phyloP scores from a whole-genome alignment of 148 eudicot genomes.

The Suaeda aralocaspica region DNA sequence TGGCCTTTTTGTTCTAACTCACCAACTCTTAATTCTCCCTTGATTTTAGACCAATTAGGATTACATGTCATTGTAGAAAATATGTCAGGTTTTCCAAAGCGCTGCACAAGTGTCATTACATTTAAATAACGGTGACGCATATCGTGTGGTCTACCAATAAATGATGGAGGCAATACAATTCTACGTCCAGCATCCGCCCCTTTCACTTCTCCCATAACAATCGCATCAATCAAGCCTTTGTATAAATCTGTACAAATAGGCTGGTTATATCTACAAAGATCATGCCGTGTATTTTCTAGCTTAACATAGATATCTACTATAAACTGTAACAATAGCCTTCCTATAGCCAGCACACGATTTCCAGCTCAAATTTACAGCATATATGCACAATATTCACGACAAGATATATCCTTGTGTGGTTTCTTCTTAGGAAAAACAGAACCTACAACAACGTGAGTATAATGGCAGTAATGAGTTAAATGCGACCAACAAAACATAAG shows the following conservation, averaged over 20 bases:
- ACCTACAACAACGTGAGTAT: too few species aligned
- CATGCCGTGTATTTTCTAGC: background rate
- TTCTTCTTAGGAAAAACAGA: background rate
- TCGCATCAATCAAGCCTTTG: background rate
- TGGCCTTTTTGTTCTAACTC: background rate
- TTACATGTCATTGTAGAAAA: slow-evolving; percentile 20
- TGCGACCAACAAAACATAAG: too few species aligned
- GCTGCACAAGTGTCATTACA: slow-evolving; percentile 8
- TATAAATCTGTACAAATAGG: background rate
- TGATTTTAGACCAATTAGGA: slow-evolving; percentile 5
- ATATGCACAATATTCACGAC: background rate
- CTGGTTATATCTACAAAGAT: background rate
- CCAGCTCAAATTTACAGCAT: background rate
- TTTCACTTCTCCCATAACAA: background rate
- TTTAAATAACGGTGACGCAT: background rate
- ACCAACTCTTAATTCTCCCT: background rate
- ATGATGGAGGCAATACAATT: background rate
- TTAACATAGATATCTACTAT: slow-evolving; percentile 10
- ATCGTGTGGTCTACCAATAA: slow-evolving; percentile 10
- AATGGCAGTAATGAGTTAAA: too few species aligned
- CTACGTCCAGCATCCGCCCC: background rate
- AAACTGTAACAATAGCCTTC: background rate
- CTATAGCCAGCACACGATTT: background rate
- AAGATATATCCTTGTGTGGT: background rate
- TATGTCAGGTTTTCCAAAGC: slow-evolving; percentile 12